phyloP scores from a whole-genome alignment of 176 grass and related monocot genomes.

The Phyllostachys edulis region DNA sequence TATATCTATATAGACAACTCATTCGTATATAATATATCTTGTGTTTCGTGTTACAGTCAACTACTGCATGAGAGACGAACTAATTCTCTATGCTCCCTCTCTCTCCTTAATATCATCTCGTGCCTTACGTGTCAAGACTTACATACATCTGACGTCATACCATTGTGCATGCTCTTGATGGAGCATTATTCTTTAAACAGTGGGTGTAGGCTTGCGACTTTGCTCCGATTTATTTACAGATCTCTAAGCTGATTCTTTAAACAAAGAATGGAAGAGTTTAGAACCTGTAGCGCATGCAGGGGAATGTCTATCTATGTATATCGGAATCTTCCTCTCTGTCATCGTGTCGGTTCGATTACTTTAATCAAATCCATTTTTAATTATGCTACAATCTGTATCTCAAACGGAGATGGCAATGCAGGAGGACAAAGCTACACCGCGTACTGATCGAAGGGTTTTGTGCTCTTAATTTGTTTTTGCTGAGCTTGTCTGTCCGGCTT shows the following conservation, averaged over 20 bases:
- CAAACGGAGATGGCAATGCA: not conserved
- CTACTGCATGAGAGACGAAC: too few species aligned
- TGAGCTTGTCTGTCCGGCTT: slow-evolving; percentile 25
- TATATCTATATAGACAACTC: too few species aligned
- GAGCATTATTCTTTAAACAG: not conserved
- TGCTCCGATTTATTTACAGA: slow-evolving; percentile 50
- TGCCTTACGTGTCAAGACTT: too few species aligned
- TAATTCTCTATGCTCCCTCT: too few species aligned
- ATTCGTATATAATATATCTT: too few species aligned
- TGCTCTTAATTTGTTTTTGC: not conserved
- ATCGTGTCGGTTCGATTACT: slow-evolving; percentile 23
- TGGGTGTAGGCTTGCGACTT: not conserved
- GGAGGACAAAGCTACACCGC: not conserved
- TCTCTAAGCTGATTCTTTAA: slow-evolving; percentile 59
- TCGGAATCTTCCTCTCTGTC: slow-evolving; percentile 62
- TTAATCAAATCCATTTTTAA: not conserved
- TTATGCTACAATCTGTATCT: not conserved
- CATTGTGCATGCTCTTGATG: too few species aligned
- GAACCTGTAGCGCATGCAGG: not conserved
- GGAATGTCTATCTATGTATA: slow-evolving; percentile 27
- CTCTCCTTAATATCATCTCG: too few species aligned
- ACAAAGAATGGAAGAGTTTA: not conserved
- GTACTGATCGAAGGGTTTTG: not conserved
- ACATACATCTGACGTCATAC: too few species aligned
- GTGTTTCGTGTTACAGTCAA: too few species aligned